Conservation (phyloP, 306 rosid genomes). For the Prosopis cineraria region DNA sequence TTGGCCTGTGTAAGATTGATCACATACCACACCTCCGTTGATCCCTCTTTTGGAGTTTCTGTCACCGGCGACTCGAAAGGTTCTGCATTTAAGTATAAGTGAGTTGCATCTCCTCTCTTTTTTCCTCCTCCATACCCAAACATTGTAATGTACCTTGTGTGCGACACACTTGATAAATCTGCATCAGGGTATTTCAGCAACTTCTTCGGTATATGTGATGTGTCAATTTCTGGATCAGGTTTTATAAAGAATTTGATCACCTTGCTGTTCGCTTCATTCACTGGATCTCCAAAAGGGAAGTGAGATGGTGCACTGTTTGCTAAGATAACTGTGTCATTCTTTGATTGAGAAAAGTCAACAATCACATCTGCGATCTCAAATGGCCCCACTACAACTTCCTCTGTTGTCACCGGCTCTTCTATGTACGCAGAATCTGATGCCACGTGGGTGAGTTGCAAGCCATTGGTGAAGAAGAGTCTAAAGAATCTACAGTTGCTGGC, state of each 20-base stretch:
- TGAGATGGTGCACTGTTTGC: conserved; percentile 69
- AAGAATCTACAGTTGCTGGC: conserved; percentile 82
- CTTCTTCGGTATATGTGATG: conserved; percentile 40
- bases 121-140: conserved; percentile 56
- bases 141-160: conserved; percentile 65
- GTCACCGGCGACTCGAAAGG: conserved; percentile 61
- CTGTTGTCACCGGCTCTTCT: conserved; percentile 34
- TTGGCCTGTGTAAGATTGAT: conserved; percentile 81
- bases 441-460: conserved; percentile 61
- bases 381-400: conserved; percentile 64
- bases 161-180: conserved; percentile 45
- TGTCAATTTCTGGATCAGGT: conserved; percentile 44
- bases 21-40: conserved; percentile 75
- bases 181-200: conserved; percentile 54
- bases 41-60: conserved; percentile 64
- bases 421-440: conserved; percentile 68
- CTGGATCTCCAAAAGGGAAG: conserved; percentile 72
- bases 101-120: conserved; percentile 55
- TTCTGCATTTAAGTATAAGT: conserved; percentile 63
- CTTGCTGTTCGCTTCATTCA: conserved; percentile 48
- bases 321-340: conserved; percentile 38
- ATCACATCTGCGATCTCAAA: conserved; percentile 83
- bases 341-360: conserved; percentile 61
- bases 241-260: conserved; percentile 66
- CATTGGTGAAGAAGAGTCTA: conserved; percentile 62